phyloP scores from a whole-genome alignment of 2,329 filamentous ascomycete genomes.

The Knoxdaviesia proteae region DNA sequence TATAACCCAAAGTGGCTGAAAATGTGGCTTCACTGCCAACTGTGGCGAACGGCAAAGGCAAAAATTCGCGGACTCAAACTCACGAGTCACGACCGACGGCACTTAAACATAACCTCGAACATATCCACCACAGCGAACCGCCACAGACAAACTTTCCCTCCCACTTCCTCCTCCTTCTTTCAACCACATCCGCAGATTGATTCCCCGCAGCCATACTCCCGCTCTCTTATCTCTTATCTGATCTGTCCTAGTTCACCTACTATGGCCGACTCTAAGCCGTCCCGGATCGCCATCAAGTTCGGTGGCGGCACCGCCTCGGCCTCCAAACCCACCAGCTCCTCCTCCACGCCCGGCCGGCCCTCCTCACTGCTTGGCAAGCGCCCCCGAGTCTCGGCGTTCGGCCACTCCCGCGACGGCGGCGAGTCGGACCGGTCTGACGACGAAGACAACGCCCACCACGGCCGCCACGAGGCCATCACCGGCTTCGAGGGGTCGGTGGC shows the following conservation, averaged over 20 bases:
- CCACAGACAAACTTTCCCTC: too few species aligned
- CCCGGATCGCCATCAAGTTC: constrained; percentile 6
- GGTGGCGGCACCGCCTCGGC: constrained; percentile 1
- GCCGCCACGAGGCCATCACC: constrained; percentile 2
- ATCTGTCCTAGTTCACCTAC: not conserved
- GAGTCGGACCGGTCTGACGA: constrained; percentile 4
- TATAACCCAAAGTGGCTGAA: too few species aligned
- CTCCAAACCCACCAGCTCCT: not conserved
- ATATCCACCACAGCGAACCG: too few species aligned
- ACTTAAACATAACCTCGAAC: too few species aligned
- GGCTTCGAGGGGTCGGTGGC: constrained; percentile 2
- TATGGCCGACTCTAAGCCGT: constrained; percentile 3
- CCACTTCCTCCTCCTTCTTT: too few species aligned
- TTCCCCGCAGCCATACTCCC: too few species aligned
- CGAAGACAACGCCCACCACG: constrained; percentile 1
- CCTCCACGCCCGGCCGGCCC: not conserved
- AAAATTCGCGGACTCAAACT: too few species aligned
- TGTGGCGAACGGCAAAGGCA: too few species aligned
- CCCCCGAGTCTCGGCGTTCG: constrained; percentile 2
- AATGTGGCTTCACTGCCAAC: too few species aligned
- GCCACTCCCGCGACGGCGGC: constrained; percentile 1
- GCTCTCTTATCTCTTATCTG: too few species aligned
- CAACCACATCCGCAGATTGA: too few species aligned
- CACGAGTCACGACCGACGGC: too few species aligned
- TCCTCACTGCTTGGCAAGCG: constrained; percentile 5